phyloP scores from a whole-genome alignment of 108 stramenopile species.

The Epipyxis sp. region DNA sequence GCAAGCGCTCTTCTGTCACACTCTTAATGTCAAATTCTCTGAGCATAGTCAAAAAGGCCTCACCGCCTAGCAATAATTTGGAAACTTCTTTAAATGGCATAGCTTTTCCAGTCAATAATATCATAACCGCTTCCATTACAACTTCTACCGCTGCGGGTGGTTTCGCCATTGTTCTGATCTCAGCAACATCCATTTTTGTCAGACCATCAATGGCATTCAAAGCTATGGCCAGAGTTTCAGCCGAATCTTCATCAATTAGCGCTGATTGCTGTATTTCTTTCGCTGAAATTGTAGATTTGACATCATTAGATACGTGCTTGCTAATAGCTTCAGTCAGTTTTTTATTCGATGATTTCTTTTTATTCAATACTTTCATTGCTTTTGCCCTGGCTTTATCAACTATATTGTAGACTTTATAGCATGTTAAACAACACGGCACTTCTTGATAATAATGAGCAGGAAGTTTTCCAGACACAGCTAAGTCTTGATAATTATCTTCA shows the following conservation, averaged over 20 bases:
- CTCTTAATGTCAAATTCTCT: slow-evolving; percentile 34
- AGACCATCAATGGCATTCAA: slow-evolving; percentile 34
- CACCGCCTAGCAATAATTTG: slow-evolving; percentile 23
- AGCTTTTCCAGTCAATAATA: slow-evolving; percentile 36
- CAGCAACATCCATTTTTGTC: slow-evolving; percentile 37
- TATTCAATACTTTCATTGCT: neutral
- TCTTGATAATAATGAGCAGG: slow-evolving; percentile 40
- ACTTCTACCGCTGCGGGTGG: slow-evolving; percentile 37
- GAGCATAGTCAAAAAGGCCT: slow-evolving; percentile 29
- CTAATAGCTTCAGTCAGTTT: neutral
- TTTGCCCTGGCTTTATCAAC: slow-evolving; percentile 26
- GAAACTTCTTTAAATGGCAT: slow-evolving; percentile 30
- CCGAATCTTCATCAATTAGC: slow-evolving; percentile 20
- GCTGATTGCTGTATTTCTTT: slow-evolving; percentile 28
- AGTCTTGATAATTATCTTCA: slow-evolving; percentile 12
- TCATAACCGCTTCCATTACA: slow-evolving; percentile 41
- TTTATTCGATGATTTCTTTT: neutral
- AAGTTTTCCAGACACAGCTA: slow-evolving; percentile 9
- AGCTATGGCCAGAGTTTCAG: neutral
- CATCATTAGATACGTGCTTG: neutral
- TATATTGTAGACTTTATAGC: slow-evolving; percentile 35
- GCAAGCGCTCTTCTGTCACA: slow-evolving; percentile 35
- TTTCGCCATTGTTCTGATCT: slow-evolving; percentile 34
- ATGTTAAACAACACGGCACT: slow-evolving; percentile 26
- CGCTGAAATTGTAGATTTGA: neutral